phyloP scores from a whole-genome alignment of 495 filamentous ascomycete genomes.

The Talaromyces borbonicus region DNA sequence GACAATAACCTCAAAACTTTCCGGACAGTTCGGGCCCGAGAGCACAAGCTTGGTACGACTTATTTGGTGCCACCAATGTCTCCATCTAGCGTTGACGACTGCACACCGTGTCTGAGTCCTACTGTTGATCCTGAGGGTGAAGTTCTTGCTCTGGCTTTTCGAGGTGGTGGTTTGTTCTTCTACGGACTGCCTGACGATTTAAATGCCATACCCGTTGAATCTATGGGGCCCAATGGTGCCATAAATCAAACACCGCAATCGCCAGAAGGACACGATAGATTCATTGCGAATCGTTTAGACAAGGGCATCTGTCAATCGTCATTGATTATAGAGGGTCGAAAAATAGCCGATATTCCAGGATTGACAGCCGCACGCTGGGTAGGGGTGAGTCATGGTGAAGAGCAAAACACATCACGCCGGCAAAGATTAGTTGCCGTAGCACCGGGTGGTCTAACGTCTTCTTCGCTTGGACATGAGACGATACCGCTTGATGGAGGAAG shows the following conservation, averaged over 20 bases:
- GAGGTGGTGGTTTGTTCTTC: conserved; percentile 63
- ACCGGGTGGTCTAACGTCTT: conserved; percentile 56
- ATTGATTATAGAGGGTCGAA: conserved; percentile 27
- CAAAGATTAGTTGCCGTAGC: conserved; percentile 62
- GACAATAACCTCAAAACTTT: conserved; percentile 69
- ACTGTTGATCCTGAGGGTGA: conserved; percentile 58
- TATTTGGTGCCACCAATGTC: conserved; percentile 67
- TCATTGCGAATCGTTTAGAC: not conserved
- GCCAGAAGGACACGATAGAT: not conserved
- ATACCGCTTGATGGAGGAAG: conserved; percentile 77
- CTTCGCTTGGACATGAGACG: conserved; percentile 58
- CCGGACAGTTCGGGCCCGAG: conserved; percentile 63
- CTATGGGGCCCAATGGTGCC: not conserved
- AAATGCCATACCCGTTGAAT: conserved; percentile 31
- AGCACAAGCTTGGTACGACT: conserved; percentile 63
- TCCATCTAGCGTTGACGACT: conserved; percentile 24
- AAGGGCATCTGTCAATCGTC: conserved; percentile 28
- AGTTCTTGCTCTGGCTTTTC: conserved; percentile 66
- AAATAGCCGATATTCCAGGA: conserved; percentile 31
- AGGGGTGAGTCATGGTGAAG: conserved; percentile 8
- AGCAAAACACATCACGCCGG: conserved; percentile 1
- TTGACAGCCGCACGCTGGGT: conserved; percentile 36
- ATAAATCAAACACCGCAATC: not conserved
- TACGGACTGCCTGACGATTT: conserved; percentile 72
- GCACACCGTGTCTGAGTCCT: conserved; percentile 57